These are phyloP conservation scores for Myriosclerotinia curreyana DNA, from an alignment of 2,329 filamentous ascomycete genomes.

Conservation along the genomic window DNA sequence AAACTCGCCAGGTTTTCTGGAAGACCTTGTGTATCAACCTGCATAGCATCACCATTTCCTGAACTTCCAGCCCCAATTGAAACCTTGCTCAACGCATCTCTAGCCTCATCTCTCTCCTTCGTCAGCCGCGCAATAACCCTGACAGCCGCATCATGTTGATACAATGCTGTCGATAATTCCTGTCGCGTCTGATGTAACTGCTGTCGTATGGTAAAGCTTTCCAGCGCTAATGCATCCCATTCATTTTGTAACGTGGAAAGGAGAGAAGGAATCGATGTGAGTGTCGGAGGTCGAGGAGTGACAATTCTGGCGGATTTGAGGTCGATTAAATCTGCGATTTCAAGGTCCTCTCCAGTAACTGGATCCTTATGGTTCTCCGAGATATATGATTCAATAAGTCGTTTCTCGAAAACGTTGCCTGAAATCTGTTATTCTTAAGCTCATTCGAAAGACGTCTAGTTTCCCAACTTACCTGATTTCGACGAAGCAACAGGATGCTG, in stretches of 20 bases:
- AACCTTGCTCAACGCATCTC: conserved; percentile 82
- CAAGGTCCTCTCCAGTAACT: conserved; percentile 79
- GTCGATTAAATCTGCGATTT: conserved; percentile 79
- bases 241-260: conserved; percentile 96
- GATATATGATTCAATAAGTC: conserved; percentile 92
- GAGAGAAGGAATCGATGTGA: conserved; percentile 93
- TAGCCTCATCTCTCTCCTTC: conserved; percentile 88
- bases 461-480: conserved; percentile 71
- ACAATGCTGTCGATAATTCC: conserved; percentile 88
- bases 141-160: conserved; percentile 96
- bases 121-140: conserved; percentile 88
- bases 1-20: conserved; percentile 67
- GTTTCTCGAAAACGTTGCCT: conserved; percentile 92
- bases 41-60: conserved; percentile 79
- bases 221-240: conserved; percentile 91
- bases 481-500: conserved; percentile 92
- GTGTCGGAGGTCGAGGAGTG: conserved; percentile 82
- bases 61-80: conserved; percentile 61
- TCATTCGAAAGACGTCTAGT: conserved; percentile 23
- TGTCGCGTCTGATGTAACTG: conserved; percentile 86
- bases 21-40: conserved; percentile 77
- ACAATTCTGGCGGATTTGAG: conserved; percentile 82
- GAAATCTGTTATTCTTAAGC: conserved; percentile 28
- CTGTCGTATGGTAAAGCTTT: conserved; percentile 87
- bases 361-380: conserved; percentile 91